Conservation (phyloP, 352 stramenopile genomes). For the Pythium brassicae region DNA sequence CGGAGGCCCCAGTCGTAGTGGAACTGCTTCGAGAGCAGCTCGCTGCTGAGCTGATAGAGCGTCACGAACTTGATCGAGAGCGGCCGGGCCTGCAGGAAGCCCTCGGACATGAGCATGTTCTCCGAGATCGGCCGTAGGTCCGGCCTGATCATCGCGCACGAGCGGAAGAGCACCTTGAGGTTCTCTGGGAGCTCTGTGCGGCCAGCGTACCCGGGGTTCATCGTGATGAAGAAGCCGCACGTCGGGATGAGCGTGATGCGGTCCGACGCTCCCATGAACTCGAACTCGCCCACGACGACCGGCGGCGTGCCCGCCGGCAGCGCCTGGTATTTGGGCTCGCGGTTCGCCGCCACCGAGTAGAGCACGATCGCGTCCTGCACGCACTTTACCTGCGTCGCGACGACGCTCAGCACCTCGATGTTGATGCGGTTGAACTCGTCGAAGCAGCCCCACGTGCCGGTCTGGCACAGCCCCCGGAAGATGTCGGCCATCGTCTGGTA, state of each 20-base stretch:
- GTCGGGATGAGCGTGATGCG: conserved; percentile 84
- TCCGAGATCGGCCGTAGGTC: conserved; percentile 91
- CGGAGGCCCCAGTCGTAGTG: conserved; percentile 91
- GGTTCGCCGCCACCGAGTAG: conserved; percentile 91
- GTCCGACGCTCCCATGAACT: conserved; percentile 85
- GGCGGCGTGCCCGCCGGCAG: conserved; percentile 92
- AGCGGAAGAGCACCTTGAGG: conserved; percentile 90
- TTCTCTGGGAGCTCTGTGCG: conserved; percentile 87
- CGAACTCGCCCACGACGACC: conserved; percentile 81
- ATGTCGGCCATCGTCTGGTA: conserved; percentile 89
- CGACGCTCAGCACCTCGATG: conserved; percentile 84
- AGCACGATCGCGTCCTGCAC: conserved; percentile 84
- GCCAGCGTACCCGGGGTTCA: conserved; percentile 93
- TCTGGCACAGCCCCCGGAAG: conserved; percentile 81
- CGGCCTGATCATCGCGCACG: conserved; percentile 93
- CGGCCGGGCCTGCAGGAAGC: conserved; percentile 82
- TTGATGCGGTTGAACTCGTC: conserved; percentile 90
- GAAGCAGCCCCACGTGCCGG: conserved; percentile 85
- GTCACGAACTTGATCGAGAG: conserved; percentile 93
- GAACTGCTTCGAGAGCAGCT: conserved; percentile 88
- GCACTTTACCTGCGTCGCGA: conserved; percentile 83
- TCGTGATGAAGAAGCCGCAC: conserved; percentile 94
- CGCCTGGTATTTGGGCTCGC: conserved; percentile 93
- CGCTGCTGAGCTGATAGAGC: conserved; percentile 81
- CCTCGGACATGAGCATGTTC: conserved; percentile 90